Evolutionary conservation across 2,329 filamentous ascomycete genomes (phyloP).

Genomic region (Pseudogymnoascus sp.): DNA sequence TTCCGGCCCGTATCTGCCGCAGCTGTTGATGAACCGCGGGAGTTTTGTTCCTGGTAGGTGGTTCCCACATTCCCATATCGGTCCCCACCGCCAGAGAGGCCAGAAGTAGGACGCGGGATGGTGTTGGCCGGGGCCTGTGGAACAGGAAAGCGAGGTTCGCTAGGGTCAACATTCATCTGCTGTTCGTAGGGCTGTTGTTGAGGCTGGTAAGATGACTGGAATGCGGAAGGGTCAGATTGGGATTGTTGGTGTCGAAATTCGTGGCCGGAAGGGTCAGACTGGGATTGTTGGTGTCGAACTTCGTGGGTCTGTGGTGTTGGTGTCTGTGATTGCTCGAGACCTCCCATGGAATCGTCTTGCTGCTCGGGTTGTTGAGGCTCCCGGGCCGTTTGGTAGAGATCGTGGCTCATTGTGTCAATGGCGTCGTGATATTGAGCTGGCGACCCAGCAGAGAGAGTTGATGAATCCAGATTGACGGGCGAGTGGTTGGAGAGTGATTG

Average conservation of each 20-base stretch:
- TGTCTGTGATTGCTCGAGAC: constrained; percentile 25
- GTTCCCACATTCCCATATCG: constrained; percentile 23
- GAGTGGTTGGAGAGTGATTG: constrained; percentile 8
- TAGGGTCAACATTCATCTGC: constrained; percentile 17
- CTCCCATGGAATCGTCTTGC: constrained; percentile 23
- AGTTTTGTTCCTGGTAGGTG: constrained; percentile 27
- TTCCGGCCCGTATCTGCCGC: constrained; percentile 22
- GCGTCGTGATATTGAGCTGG: constrained; percentile 45
- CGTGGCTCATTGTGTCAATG: constrained; percentile 41
- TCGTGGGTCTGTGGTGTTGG: constrained; percentile 20
- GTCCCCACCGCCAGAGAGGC: constrained; percentile 24
- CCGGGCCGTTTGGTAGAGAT: constrained; percentile 32
- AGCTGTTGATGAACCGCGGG: constrained; percentile 18
- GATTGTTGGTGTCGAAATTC: constrained; percentile 1
- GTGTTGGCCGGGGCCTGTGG: constrained; percentile 22
- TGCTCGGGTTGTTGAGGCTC: constrained; percentile 21
- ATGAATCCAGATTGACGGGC: constrained; percentile 43
- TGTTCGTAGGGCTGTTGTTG: constrained; percentile 18
- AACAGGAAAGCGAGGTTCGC: constrained; percentile 24
- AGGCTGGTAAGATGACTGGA: constrained; percentile 21
- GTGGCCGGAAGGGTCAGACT: constrained; percentile 16
- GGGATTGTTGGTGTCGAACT: constrained; percentile 25
- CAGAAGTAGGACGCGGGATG: constrained; percentile 27
- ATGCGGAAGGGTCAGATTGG: constrained; percentile 18
- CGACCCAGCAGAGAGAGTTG: constrained; percentile 40